Base-by-base conservation (phyloP, 768 basidiomycete species). In the Naematelia aurantialba region DNA sequence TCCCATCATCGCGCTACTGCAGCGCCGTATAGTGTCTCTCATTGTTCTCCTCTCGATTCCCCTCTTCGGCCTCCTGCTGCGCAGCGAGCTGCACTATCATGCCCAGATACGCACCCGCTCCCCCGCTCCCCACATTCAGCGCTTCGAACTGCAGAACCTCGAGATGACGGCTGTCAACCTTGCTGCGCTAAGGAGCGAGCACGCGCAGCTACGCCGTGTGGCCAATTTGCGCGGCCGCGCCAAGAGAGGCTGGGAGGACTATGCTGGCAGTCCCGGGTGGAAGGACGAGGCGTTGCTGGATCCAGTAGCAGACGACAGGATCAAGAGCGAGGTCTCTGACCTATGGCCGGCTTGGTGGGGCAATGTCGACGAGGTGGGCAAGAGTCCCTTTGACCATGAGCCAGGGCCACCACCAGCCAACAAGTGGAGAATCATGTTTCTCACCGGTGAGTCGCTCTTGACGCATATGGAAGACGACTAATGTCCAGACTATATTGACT, bases 401-500 rank as follows among this genome's bases (percentile, higher is more conserved):
- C 71, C 75, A 2, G 44, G 5, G 2, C 45, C 56, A 2, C 29
- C 59, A 21, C 53, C 52, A 5, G 29, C 30, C 10, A 51, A 49
- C 56, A 61, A 67, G 51, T 59, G 65, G 50, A 65, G 74, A 45
- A 59, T 78, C 34, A 47, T 78, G 48, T 76, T 78, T 42, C 59
- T 78, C 29, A 73, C 72, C 2, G 75, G 75, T 76, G 27, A 68
- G 74, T 68, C 39, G 24, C n/a, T 26, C 4, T 14, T 30, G 34
- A 29, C 30, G 4, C 46, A 12, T 21, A 34, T 13, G 45, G 30
- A 22, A 49, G 42, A 2, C 12, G 8, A 50, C 59, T 45, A 30
- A 53, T 22, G 46, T 25, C n/a, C 49, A 77, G 74, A 73, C 48
- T 76, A 73, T 50, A 66, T 62, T 2, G 74, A 76, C 51, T 77